Base-by-base conservation (phyloP, 768 basidiomycete genomes). In the Dioszegia crocea region DNA sequence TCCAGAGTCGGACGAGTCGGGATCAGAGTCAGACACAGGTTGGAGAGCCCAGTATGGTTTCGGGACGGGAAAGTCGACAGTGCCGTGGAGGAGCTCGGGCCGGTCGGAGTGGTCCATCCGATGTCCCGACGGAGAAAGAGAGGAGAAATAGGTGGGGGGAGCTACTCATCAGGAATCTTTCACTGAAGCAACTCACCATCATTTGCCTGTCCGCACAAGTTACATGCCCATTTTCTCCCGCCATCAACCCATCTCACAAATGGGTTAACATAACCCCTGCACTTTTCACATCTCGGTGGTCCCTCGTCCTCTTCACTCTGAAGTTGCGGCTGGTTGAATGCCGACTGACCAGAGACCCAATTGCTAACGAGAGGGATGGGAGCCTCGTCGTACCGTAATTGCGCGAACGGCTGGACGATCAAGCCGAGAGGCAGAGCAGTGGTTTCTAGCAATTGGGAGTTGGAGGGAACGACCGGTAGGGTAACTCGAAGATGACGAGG, bases 261-360 rank as follows among this genome's bases (percentile, higher is more conserved):
- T 0, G 92, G 88, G 71, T 97, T 98, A 66, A 99, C 81, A 75
- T 98, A 99, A 0, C 82, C 89, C 64, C 89, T 82, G 76, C 96
- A 99, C 31, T 83, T 80, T 44, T 81, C 83, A 68, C 96, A 99
- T 30, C 96, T 83, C 23, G 88, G 83, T 12, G 94, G 96, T 12
- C 91, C 92, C 1, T 75, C 72, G 24, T 81, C 80, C 4, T 86
- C 86, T n/a, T 70, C 73, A 6, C 29, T 50, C 6, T 52, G 53
- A 19, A 49, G 48, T 16, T 47, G 51, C 1, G 65, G 62, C 19
- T 59, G 40, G 30, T 73, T 66, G 33, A 74, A 71, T 5, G 69
- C 63, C 26, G 53, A 59, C 44, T 70, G 53, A 11, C 64, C 70
- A 27, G 63, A 61, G 10, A 65, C 54, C 30, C 84, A 83, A 55